Percentiles rank a stretch among this genome's conserved stretches.
These are phyloP conservation scores for Gracilariopsis chorda DNA, from an alignment of 23 red algal species.

Conservation along the genomic window DNA sequence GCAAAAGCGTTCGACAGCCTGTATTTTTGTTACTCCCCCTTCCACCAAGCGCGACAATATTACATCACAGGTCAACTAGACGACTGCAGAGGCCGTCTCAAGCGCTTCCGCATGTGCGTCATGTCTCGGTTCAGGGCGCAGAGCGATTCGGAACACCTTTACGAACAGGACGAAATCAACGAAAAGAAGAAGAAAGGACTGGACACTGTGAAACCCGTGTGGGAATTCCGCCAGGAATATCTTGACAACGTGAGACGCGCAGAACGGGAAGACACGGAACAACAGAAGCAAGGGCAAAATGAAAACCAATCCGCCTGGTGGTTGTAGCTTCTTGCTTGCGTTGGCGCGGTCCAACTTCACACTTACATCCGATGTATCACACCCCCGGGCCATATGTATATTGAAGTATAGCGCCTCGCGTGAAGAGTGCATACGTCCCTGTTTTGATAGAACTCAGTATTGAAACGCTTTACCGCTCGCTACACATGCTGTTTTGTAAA, in stretches of 20 bases:
- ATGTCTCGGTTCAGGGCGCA: constrained; percentile 52
- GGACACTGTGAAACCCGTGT: constrained; percentile 19
- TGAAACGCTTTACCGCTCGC: too few relatives aligned
- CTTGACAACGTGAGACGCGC: constrained; percentile 14
- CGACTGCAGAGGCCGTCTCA: constrained; percentile 57
- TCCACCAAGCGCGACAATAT: constrained; percentile 48
- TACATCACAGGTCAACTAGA: constrained; percentile 52
- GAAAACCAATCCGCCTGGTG: constrained; percentile 17
- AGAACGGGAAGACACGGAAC: constrained; percentile 18
- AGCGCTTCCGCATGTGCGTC: constrained; percentile 50
- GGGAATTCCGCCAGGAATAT: constrained; percentile 62
- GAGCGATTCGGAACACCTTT: constrained; percentile 18
- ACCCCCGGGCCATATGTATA: too few relatives aligned
- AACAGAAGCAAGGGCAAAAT: not conserved
- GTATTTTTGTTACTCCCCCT: constrained; percentile 68
- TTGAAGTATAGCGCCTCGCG: too few relatives aligned
- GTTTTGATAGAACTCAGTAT: too few relatives aligned
- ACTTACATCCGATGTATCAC: too few relatives aligned
- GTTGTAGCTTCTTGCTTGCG: too few relatives aligned
- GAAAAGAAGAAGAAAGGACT: not conserved
- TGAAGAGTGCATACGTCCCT: too few relatives aligned
- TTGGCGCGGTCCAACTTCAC: too few relatives aligned
- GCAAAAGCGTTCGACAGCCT: constrained; percentile 66
- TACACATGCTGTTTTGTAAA: too few relatives aligned
- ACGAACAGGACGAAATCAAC: constrained; percentile 14